Percentiles rank a stretch among this genome's conserved stretches.
Evolutionary conservation across 139 green algal species (phyloP).

Genomic region (Chlorella sp.): DNA sequence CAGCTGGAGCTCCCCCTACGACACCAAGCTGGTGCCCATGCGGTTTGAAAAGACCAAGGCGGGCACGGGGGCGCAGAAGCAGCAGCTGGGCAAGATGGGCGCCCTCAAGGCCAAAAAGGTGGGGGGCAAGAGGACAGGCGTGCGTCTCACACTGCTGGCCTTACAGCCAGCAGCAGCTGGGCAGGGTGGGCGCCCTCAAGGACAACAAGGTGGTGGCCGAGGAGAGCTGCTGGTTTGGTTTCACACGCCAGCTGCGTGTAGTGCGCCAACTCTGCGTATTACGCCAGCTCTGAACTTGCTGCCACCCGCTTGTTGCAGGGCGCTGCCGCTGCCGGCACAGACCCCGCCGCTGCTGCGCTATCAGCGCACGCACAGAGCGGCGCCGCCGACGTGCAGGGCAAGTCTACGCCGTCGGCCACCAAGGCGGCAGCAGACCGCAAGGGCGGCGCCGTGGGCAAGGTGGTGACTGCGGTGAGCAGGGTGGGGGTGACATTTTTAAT

Average conservation of each 20-base stretch:
- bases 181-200: no score
- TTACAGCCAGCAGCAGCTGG: no score
- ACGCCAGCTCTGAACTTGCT: no score
- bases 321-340: no score
- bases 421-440: background rate
- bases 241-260: no score
- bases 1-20: slow-evolving; percentile 45
- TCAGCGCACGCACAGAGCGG: background rate
- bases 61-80: slow-evolving; percentile 24
- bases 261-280: no score
- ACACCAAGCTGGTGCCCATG: slow-evolving; percentile 83
- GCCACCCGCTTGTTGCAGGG: no score
- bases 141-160: no score
- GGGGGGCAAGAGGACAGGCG: background rate
- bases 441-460: slow-evolving; percentile 1
- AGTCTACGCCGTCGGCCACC: background rate
- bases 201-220: no score
- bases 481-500: no score
- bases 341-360: background rate
- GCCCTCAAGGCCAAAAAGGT: background rate
- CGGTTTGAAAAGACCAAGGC: slow-evolving; percentile 81
- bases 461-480: slow-evolving; percentile 7
- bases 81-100: slow-evolving; percentile 28
- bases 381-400: background rate
- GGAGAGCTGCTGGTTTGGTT: no score